Evolutionary conservation across 495 filamentous ascomycete species (phyloP), one percentile per base, ranked within the genome.

Genomic region (Hyaloscypha hepaticicola): DNA sequence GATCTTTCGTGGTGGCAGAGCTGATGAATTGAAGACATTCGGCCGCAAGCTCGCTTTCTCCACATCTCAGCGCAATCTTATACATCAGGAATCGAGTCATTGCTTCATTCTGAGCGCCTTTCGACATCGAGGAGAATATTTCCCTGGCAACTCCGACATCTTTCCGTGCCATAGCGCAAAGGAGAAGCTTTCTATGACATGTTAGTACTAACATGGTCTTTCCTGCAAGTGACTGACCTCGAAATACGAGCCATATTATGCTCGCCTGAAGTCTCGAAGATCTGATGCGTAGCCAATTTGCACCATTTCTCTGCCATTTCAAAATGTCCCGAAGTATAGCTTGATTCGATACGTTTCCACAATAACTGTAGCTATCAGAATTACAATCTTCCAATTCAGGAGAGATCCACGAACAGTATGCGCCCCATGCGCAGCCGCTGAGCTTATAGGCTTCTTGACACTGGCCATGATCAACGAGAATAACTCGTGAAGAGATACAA

Each of bases 1-100:
- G 77, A 60, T 87, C 80, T 50, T 84, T 80, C 6, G 78, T 72
- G 0, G 79, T 76, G 26, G 75, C 64, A 48, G 77, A 72, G 41
- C 73, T 79, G 28, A 94, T 76, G 1, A 68, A 70, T 45, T 84
- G 72, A 27, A 92, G 80, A 59, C 84, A 87, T 34, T 82, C 73
- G 33, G 76, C 71, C 59, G 87, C 90, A 75, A 88, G 72, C 1
- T 81, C 81, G 52, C 71, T 67, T 71, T 92, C 84, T 61, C 79
- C 77, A 60, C 73, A 79, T 50, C 82, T 77, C 5, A 96, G 72
- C 2, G 90, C 88, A 29, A 90, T 75, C 70, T 91, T 94, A 78
- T 89, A 93, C 69, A 87, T 82, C 25, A 96, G 72, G 72, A 89
- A 93, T 41, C 83, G 77, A 9, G 89, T 91, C 66, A 86, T 81